Conservation (phyloP, 257 asterid genomes). For the Hygrophila difformis region DNA sequence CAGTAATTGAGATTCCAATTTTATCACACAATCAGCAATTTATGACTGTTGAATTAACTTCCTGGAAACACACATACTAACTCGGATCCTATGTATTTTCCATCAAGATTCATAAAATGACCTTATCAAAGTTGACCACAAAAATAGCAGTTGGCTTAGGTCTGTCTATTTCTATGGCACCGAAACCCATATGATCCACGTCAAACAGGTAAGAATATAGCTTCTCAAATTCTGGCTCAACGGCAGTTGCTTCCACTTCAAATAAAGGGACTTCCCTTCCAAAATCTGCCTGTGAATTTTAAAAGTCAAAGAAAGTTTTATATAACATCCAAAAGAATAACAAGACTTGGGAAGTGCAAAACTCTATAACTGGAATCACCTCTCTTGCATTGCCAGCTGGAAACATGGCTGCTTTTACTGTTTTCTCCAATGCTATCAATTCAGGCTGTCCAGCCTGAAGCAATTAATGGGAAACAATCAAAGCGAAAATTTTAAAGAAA, state of each 20-base stretch:
- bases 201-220: conserved; percentile 84
- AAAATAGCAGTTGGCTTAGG: conserved; percentile 86
- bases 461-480: conserved; percentile 14
- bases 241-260: conserved; percentile 91
- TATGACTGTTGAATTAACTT: conserved; percentile 2
- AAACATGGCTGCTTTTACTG: conserved; percentile 60
- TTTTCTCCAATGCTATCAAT: conserved; percentile 77
- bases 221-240: conserved; percentile 87
- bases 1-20: conserved; percentile 2
- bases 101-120: conserved; percentile 25
- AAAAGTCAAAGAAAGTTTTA: conserved; percentile 21
- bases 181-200: conserved; percentile 50
- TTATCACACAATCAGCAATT: conserved; percentile 10
- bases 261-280: conserved; percentile 91
- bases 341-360: conserved; percentile 11
- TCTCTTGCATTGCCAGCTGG: conserved; percentile 93
- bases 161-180: conserved; percentile 66
- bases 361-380: conserved; percentile 66
- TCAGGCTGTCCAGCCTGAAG: conserved; percentile 86
- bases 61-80: conserved; percentile 7
- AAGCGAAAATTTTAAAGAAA: conserved; percentile 5
- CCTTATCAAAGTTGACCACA: conserved; percentile 92
- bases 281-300: conserved; percentile 60
- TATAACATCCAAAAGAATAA: conserved; percentile 12
- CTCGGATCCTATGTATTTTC: too few species aligned